Conservation (phyloP, 2,329 filamentous ascomycete genomes). For the Didymosphaeria variabile region DNA sequence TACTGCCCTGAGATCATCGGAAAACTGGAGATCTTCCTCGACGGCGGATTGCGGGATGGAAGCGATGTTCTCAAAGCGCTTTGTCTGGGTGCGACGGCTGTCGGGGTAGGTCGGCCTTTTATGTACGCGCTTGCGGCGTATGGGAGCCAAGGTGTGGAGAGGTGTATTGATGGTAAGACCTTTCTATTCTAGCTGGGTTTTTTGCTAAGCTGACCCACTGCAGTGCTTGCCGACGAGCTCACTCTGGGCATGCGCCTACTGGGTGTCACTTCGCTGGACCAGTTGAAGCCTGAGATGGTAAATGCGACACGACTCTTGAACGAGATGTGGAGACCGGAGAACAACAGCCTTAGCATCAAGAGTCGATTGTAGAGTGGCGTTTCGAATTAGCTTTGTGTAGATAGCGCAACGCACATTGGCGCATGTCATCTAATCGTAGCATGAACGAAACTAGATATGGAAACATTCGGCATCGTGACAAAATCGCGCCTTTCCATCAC, state of each 20-base stretch:
- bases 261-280: slow-evolving; percentile 68
- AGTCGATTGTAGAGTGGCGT: slow-evolving; percentile 35
- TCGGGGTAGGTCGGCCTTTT: slow-evolving; percentile 50
- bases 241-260: slow-evolving; percentile 73
- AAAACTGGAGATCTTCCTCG: slow-evolving; percentile 49
- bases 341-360: slow-evolving; percentile 21
- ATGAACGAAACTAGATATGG: too few species aligned
- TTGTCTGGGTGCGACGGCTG: slow-evolving; percentile 51
- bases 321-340: slow-evolving; percentile 47
- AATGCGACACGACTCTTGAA: slow-evolving; percentile 55
- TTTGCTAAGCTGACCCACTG: slow-evolving; percentile 16
- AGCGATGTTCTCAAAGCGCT: slow-evolving; percentile 52
- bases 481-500: too few species aligned
- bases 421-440: not conserved
- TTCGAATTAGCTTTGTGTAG: not conserved
- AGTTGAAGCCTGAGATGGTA: slow-evolving; percentile 69
- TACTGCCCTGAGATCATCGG: slow-evolving; percentile 49
- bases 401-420: not conserved
- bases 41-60: slow-evolving; percentile 50
- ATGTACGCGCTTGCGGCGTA: slow-evolving; percentile 51
- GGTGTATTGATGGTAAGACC: slow-evolving; percentile 48
- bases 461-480: too few species aligned
- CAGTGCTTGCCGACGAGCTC: slow-evolving; percentile 65
- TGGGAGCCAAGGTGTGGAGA: slow-evolving; percentile 47
- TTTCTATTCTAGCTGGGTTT: not conserved